phyloP scores from a whole-genome alignment of 129 eudicot species.

The Smallanthus sonchifolius region DNA sequence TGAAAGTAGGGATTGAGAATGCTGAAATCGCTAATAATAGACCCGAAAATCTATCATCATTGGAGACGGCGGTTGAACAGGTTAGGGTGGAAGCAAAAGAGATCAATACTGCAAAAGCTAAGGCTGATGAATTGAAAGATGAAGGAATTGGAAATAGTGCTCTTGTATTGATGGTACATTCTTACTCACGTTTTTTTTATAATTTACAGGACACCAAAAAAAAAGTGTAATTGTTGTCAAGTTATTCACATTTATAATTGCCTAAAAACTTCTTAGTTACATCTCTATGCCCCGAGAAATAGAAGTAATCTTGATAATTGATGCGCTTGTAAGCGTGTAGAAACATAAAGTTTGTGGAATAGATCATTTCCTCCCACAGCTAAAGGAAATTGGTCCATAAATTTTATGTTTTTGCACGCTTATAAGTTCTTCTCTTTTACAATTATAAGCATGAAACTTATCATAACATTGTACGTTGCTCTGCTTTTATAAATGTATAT shows the following conservation, averaged over 20 bases:
- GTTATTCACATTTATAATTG: neutral
- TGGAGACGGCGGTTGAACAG: conserved; percentile 59
- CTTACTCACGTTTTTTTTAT: too few relatives aligned
- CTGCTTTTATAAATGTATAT: neutral
- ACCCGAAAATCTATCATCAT: conserved; percentile 40
- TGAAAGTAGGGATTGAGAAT: conserved; percentile 10
- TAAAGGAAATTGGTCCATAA: neutral
- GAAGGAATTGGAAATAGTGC: conserved; percentile 79
- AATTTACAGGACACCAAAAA: too few relatives aligned
- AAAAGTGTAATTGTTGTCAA: neutral
- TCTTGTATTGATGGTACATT: conserved; percentile 61
- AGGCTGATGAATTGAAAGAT: conserved; percentile 63
- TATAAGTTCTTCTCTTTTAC: neutral
- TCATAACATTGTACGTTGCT: neutral
- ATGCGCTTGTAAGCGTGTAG: neutral
- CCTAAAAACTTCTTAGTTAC: neutral
- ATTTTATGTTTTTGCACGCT: neutral
- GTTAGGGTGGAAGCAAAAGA: conserved; percentile 78
- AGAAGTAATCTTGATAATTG: neutral
- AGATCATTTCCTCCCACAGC: neutral
- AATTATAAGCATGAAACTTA: neutral
- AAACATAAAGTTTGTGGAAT: neutral
- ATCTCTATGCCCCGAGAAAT: neutral
- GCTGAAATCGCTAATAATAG: conserved; percentile 17
- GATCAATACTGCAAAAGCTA: conserved; percentile 59